phyloP scores from a whole-genome alignment of 371 early-diverging fungal genomes.

The Mycotypha africana region DNA sequence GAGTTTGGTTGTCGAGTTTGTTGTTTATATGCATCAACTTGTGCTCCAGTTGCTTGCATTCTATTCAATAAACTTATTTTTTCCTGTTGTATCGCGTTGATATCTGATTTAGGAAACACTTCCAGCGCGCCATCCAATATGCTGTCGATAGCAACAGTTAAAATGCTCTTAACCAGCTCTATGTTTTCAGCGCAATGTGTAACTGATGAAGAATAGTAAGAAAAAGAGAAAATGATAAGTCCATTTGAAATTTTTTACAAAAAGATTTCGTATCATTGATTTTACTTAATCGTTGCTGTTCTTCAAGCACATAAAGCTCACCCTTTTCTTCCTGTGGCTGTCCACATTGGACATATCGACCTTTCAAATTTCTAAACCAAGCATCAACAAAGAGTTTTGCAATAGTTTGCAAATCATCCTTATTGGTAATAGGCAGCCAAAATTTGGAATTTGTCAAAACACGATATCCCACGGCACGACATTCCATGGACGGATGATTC shows the following conservation, averaged over 20 bases:
- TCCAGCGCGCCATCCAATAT: conserved; percentile 39
- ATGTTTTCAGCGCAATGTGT: conserved; percentile 24
- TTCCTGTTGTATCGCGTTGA: conserved; percentile 20
- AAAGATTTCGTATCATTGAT: no score
- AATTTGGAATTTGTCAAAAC: conserved; percentile 26
- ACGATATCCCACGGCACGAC: conserved; percentile 34
- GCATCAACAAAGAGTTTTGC: conserved; percentile 26
- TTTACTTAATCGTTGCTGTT: conserved; percentile 22
- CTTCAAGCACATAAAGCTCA: conserved; percentile 14
- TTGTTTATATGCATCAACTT: no score
- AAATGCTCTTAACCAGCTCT: conserved; percentile 20
- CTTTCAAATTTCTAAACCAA: conserved; percentile 41
- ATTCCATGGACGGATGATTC: conserved; percentile 40
- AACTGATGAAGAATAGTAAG: conserved; percentile 4
- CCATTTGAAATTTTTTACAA: no score
- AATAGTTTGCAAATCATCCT: conserved; percentile 7
- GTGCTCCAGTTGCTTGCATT: no score
- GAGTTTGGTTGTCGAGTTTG: no score
- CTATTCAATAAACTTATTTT: conserved; percentile 20
- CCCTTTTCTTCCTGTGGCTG: no score
- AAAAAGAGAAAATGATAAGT: no score
- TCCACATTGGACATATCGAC: conserved; percentile 18
- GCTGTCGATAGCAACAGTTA: conserved; percentile 20
- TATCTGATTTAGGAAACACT: conserved; percentile 26
- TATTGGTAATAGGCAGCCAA: conserved; percentile 29